A percentile compares a stretch with the other conserved stretches of the same genome.
These are phyloP conservation scores for Naganishia vishniacii DNA, from an alignment of 768 basidiomycete species.

Conservation along the genomic window DNA sequence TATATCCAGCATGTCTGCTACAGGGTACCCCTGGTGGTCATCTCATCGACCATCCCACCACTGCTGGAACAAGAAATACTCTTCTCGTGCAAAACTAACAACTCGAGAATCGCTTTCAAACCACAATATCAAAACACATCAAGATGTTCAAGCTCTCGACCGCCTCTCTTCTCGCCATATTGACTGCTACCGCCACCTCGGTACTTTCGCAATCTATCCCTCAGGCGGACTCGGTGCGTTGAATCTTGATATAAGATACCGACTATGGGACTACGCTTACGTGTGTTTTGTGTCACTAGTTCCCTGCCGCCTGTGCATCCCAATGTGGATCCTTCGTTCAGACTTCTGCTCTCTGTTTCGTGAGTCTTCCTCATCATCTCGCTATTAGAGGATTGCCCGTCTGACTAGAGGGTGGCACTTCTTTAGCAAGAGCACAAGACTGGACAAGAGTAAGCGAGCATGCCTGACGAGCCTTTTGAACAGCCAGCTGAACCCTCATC, in stretches of 20 bases:
- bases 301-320: constrained; percentile 40
- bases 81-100: too few species aligned
- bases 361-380: constrained; percentile 24
- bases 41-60: too few species aligned
- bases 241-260: background rate
- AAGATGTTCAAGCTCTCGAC: constrained; percentile 17
- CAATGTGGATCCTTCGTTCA: constrained; percentile 38
- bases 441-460: constrained; percentile 21
- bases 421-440: constrained; percentile 29
- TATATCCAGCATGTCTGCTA: too few species aligned
- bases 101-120: too few species aligned
- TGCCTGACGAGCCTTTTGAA: background rate
- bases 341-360: constrained; percentile 39
- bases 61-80: too few species aligned
- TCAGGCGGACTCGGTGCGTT: background rate
- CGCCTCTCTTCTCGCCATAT: background rate
- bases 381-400: too few species aligned
- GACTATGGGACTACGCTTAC: too few species aligned
- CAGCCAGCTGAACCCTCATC: background rate
- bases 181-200: constrained; percentile 3
- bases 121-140: background rate
- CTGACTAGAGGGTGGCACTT: too few species aligned
- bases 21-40: too few species aligned
- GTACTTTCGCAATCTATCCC: constrained; percentile 9
- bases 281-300: constrained; percentile 21